Conservation (phyloP, 257 asterid species). For the Ilex asprella region DNA sequence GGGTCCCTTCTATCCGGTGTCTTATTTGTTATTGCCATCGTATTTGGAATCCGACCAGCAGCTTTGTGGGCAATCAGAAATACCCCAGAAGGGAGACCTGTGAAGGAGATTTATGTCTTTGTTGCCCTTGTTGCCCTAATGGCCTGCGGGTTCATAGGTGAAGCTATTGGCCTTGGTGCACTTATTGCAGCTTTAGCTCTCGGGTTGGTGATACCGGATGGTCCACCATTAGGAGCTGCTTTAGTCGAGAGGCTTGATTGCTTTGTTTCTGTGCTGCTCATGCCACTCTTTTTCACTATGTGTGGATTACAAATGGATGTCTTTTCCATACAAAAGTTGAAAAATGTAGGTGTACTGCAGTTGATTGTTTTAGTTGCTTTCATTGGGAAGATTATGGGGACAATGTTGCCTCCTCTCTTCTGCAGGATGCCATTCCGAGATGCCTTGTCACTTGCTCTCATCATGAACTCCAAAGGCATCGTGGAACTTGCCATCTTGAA, state of each 20-base stretch:
- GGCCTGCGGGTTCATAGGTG: slow-evolving; percentile 42
- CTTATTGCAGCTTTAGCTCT: slow-evolving; percentile 38
- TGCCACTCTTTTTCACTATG: slow-evolving; percentile 49
- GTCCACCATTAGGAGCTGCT: slow-evolving; percentile 60
- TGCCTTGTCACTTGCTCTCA: slow-evolving; percentile 59
- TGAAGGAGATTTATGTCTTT: slow-evolving; percentile 41
- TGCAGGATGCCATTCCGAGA: slow-evolving; percentile 58
- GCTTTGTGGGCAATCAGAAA: slow-evolving; percentile 49
- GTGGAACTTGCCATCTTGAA: slow-evolving; percentile 57
- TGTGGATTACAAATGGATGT: slow-evolving; percentile 54
- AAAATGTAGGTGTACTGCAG: slow-evolving; percentile 43
- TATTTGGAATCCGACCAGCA: slow-evolving; percentile 47
- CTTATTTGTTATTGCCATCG: slow-evolving; percentile 25
- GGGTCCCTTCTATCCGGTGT: slow-evolving; percentile 26
- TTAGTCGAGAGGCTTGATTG: slow-evolving; percentile 58
- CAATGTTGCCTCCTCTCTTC: slow-evolving; percentile 49
- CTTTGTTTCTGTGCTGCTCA: slow-evolving; percentile 41
- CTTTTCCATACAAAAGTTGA: slow-evolving; percentile 28
- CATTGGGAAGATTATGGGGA: slow-evolving; percentile 48
- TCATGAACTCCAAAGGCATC: slow-evolving; percentile 71
- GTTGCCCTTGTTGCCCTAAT: slow-evolving; percentile 28
- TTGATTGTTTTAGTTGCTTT: slow-evolving; percentile 51
- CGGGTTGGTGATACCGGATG: slow-evolving; percentile 59
- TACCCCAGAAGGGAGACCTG: slow-evolving; percentile 50
- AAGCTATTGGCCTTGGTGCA: slow-evolving; percentile 46